Evolutionary conservation across 306 rosid species (phyloP).

Genomic region (Prunus padus): DNA sequence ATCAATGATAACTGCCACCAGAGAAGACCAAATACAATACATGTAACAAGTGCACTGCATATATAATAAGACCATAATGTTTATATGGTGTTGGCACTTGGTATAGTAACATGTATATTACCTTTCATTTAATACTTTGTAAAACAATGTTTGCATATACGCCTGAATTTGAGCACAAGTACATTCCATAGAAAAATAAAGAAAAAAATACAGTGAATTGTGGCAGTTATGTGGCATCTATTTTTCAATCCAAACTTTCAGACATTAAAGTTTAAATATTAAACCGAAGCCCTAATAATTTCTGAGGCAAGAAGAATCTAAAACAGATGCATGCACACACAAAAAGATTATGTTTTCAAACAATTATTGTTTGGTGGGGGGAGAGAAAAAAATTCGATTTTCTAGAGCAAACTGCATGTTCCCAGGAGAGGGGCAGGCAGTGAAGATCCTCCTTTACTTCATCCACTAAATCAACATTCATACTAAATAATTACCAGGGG

Average conservation of each 20-base stretch:
- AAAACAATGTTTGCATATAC: not conserved
- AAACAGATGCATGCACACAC: too few relatives aligned
- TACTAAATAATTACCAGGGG: not conserved
- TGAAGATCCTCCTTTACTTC: not conserved
- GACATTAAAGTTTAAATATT: not conserved
- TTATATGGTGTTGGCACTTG: too few relatives aligned
- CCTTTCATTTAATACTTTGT: not conserved
- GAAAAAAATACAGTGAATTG: too few relatives aligned
- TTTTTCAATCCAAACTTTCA: not conserved
- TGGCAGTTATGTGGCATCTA: not conserved
- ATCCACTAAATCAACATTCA: not conserved
- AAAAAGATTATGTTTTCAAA: too few relatives aligned
- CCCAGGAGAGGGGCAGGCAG: not conserved
- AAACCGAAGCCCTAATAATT: not conserved
- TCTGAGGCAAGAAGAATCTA: conserved; percentile 9
- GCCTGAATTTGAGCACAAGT: not conserved
- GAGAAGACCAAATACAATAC: too few relatives aligned
- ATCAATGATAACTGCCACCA: too few relatives aligned
- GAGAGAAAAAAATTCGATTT: not conserved
- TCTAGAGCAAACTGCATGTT: not conserved
- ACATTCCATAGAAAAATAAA: not conserved
- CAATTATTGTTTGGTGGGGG: not conserved
- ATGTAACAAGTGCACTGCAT: too few relatives aligned
- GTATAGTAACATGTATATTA: too few relatives aligned
- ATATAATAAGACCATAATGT: too few relatives aligned